These are phyloP conservation scores for Cicer yamashitae DNA, from an alignment of 306 rosid species.

Conservation along the genomic window DNA sequence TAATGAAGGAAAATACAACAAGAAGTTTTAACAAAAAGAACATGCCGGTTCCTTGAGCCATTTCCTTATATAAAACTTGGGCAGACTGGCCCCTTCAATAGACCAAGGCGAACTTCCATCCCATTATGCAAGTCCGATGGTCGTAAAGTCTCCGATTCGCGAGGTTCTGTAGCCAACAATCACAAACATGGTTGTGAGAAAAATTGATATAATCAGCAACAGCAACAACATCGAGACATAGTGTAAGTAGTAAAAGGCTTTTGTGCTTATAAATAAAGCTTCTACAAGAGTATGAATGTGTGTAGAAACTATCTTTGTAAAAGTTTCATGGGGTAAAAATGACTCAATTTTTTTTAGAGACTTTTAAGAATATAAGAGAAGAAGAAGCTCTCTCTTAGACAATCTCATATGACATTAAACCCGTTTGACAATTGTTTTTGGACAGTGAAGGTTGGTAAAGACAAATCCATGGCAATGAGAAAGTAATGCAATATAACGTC, in stretches of 20 bases:
- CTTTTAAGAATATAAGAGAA: no score
- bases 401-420: no score
- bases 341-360: no score
- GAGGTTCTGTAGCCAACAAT: constrained; percentile 67
- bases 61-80: constrained; percentile 60
- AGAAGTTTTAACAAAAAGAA: neutral
- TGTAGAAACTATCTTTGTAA: no score
- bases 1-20: constrained; percentile 23
- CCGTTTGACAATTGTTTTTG: no score
- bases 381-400: no score
- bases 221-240: neutral
- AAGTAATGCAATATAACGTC: neutral
- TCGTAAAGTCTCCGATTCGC: constrained; percentile 76
- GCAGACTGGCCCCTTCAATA: constrained; percentile 85
- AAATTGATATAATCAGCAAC: neutral
- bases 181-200: neutral
- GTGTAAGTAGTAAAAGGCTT: no score
- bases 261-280: no score
- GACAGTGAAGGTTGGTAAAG: neutral
- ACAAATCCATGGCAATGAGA: neutral
- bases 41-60: constrained; percentile 4
- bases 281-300: no score
- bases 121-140: constrained; percentile 87
- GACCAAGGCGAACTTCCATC: constrained; percentile 88
- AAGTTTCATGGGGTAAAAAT: no score